These are phyloP conservation scores for Ustilago lituana DNA, from an alignment of 1,284 basidiomycete species.

Conservation along the genomic window DNA sequence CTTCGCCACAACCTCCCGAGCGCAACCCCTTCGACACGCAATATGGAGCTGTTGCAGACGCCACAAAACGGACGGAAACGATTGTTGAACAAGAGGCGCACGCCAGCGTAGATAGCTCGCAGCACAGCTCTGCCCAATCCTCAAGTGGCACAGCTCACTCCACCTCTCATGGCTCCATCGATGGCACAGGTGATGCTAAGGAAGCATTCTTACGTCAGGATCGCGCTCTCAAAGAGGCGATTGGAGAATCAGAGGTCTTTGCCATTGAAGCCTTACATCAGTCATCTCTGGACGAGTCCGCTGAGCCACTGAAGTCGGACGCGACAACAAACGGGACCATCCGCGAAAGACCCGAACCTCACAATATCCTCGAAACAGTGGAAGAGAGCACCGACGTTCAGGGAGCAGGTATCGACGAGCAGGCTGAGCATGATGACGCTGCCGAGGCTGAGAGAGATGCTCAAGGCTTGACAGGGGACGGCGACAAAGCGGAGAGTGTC, in stretches of 20 bases:
- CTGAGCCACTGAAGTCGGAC: not conserved
- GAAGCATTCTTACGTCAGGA: too few relatives aligned
- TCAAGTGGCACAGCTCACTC: not conserved
- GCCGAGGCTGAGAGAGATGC: conserved; percentile 7
- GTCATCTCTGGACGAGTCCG: not conserved
- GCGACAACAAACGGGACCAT: not conserved
- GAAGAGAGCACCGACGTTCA: not conserved
- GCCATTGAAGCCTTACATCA: not conserved
- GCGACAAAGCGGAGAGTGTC: conserved; percentile 26
- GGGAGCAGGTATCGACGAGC: not conserved
- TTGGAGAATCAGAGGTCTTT: not conserved
- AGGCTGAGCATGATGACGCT: not conserved
- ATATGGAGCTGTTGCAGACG: conserved; percentile 11
- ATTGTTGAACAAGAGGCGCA: conserved; percentile 18
- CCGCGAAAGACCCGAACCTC: not conserved
- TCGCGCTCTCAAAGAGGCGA: too few relatives aligned
- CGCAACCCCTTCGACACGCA: conserved; percentile 38
- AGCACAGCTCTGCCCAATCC: not conserved
- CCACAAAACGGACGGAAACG: not conserved
- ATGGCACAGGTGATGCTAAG: too few relatives aligned
- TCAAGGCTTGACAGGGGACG: conserved; percentile 1
- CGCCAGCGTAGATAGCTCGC: not conserved
- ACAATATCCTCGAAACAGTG: not conserved
- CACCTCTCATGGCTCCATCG: not conserved
- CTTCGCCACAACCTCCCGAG: conserved; percentile 34